These are phyloP conservation scores for Nemophila menziesii DNA, from an alignment of 257 asterid species.

Conservation along the genomic window DNA sequence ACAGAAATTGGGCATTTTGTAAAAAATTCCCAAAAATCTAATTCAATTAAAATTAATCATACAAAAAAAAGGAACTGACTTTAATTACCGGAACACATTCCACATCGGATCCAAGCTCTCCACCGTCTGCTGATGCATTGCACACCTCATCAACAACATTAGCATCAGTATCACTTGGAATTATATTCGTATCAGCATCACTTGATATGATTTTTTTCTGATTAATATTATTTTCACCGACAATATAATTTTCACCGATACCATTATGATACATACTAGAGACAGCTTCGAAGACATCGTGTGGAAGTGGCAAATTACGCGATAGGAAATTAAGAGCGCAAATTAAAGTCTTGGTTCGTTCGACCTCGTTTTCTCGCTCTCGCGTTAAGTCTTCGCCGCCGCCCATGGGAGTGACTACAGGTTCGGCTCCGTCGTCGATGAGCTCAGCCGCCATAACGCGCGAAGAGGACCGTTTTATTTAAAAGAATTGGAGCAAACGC, in stretches of 20 bases:
- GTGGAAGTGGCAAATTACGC: constrained; percentile 83
- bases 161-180: constrained; percentile 16
- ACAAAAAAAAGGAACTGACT: neutral
- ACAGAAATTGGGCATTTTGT: neutral
- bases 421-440: no score
- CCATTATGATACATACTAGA: constrained; percentile 44
- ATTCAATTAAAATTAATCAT: neutral
- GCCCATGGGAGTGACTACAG: no score
- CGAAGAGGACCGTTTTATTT: no score
- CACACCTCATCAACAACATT: constrained; percentile 18
- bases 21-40: neutral
- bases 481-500: no score
- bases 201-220: constrained; percentile 1
- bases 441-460: no score
- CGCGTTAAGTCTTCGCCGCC: no score
- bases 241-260: constrained; percentile 12
- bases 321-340: constrained; percentile 92
- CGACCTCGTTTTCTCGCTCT: constrained; percentile 21
- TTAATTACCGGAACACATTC: neutral
- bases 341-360: constrained; percentile 59
- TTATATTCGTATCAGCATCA: no score
- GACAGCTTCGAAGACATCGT: constrained; percentile 73
- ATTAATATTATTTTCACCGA: constrained; percentile 7
- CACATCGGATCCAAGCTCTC: neutral
- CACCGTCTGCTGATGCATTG: constrained; percentile 1